These are phyloP conservation scores for Scheffersomyces illinoinensis DNA, from an alignment of 1,139 yeast species.

Conservation along the genomic window DNA sequence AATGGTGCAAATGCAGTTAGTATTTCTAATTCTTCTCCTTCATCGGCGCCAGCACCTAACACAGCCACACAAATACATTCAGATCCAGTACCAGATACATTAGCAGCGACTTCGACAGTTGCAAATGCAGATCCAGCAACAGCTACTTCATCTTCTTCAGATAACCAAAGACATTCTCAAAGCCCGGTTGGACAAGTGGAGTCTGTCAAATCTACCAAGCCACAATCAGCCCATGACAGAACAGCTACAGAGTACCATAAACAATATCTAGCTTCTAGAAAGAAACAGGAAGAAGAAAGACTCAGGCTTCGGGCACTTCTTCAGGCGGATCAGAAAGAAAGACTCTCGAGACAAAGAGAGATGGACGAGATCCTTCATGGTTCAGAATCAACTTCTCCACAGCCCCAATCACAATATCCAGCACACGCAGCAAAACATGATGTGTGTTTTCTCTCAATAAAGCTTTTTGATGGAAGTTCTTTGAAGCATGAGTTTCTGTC, in stretches of 20 bases:
- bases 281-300: conserved; percentile 47
- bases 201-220: background rate
- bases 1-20: background rate
- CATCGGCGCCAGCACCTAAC: background rate
- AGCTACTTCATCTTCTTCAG: conserved; percentile 1
- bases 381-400: conserved; percentile 5
- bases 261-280: conserved; percentile 35
- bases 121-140: background rate
- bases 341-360: conserved; percentile 17
- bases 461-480: conserved; percentile 57
- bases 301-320: conserved; percentile 53
- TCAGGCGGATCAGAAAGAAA: conserved; percentile 53
- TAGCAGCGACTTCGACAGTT: background rate
- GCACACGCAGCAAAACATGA: conserved; percentile 3
- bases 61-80: background rate
- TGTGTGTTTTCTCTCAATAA: conserved; percentile 47
- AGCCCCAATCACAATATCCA: conserved; percentile 4
- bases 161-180: background rate
- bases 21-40: conserved; percentile 17
- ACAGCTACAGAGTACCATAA: conserved; percentile 42
- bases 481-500: conserved; percentile 44
- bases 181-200: background rate
- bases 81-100: background rate
- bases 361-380: conserved; percentile 2
- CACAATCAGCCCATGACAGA: conserved; percentile 32